Evolutionary conservation across 108 stramenopile genomes (phyloP).

Genomic region (Nitzschia palea): DNA sequence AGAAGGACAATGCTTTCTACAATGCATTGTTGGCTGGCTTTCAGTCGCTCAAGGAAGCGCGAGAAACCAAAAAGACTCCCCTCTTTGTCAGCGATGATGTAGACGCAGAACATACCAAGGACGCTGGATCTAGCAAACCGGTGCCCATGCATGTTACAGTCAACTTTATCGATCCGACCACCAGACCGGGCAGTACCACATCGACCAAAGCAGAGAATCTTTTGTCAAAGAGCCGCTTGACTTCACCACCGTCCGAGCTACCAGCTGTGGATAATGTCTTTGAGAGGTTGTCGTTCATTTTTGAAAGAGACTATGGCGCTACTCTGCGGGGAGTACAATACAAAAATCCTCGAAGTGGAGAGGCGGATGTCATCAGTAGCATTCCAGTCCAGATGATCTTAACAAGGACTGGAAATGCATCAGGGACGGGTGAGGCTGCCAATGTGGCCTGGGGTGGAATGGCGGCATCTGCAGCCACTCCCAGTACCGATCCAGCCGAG

Average conservation of each 20-base stretch:
- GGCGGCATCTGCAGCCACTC: conserved; percentile 28
- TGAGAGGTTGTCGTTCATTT: conserved; percentile 44
- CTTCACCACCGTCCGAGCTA: not conserved
- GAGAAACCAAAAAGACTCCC: not conserved
- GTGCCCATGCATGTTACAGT: conserved; percentile 37
- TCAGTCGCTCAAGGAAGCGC: conserved; percentile 7
- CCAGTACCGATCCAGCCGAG: conserved; percentile 47
- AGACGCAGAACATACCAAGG: not conserved
- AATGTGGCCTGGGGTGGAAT: conserved; percentile 37
- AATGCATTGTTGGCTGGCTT: conserved; percentile 24
- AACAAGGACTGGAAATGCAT: conserved; percentile 18
- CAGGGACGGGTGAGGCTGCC: conserved; percentile 8
- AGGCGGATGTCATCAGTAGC: conserved; percentile 33
- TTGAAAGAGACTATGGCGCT: conserved; percentile 49
- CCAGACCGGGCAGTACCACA: conserved; percentile 21
- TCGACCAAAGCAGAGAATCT: conserved; percentile 21
- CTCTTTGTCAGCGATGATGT: conserved; percentile 1
- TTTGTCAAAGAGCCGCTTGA: conserved; percentile 5
- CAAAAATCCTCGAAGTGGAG: conserved; percentile 50
- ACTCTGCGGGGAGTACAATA: conserved; percentile 64
- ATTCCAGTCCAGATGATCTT: conserved; percentile 52
- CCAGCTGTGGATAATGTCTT: conserved; percentile 38
- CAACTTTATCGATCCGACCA: conserved; percentile 81
- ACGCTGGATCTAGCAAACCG: not conserved
- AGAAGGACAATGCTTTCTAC: conserved; percentile 20